Evolutionary conservation across 768 basidiomycete genomes (phyloP).

Genomic region (Lactifluus pinguis): DNA sequence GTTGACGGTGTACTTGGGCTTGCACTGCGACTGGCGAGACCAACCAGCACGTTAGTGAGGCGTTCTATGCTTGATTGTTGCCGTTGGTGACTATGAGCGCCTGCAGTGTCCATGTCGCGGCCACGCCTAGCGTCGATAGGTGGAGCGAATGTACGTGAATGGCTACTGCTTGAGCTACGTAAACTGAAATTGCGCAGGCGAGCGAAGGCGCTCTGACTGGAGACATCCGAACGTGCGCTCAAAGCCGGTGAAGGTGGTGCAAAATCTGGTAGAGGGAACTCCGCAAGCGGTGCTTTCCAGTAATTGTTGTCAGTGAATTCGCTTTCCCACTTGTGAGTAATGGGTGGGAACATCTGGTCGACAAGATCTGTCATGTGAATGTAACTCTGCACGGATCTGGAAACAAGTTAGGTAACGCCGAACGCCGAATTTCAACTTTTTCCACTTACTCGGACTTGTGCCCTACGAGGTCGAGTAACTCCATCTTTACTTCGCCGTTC

Average conservation of each 20-base stretch:
- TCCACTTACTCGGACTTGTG: conserved; percentile 85
- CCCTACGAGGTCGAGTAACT: conserved; percentile 90
- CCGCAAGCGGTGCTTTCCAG: conserved; percentile 78
- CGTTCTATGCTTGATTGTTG: conserved; percentile 76
- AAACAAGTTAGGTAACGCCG: neutral
- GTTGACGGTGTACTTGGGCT: conserved; percentile 45
- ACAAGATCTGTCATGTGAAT: conserved; percentile 99
- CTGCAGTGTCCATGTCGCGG: conserved; percentile 10
- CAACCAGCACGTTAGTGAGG: conserved; percentile 49
- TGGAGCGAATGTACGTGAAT: conserved; percentile 24
- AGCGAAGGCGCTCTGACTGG: conserved; percentile 60
- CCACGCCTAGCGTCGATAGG: conserved; percentile 20
- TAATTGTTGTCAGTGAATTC: conserved; percentile 97
- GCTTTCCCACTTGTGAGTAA: conserved; percentile 77
- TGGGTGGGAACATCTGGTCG: conserved; percentile 98
- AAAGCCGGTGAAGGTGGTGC: conserved; percentile 87
- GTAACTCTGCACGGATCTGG: conserved; percentile 45
- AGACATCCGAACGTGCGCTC: conserved; percentile 86
- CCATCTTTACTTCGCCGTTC: conserved; percentile 91
- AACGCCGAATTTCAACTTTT: neutral
- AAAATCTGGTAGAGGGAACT: conserved; percentile 70
- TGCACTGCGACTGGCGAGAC: conserved; percentile 33
- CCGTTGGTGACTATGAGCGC: conserved; percentile 36
- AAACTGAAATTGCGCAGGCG: conserved; percentile 73
- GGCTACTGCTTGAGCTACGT: conserved; percentile 33